Base-by-base conservation (phyloP, 495 filamentous ascomycete species). In the Sordaria brevicollis region DNA sequence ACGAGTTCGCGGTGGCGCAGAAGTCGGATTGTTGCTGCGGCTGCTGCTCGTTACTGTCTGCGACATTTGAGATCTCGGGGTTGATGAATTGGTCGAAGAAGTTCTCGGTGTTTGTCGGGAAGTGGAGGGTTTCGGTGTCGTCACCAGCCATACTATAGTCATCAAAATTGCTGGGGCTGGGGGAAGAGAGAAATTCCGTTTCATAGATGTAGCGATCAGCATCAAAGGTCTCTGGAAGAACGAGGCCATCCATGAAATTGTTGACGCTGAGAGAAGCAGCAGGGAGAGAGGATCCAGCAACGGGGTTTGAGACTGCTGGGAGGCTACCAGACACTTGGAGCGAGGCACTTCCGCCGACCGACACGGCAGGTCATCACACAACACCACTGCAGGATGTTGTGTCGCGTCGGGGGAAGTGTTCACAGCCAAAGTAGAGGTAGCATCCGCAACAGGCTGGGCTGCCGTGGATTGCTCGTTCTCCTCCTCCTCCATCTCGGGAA, bases 321-420 rank as follows among this genome's bases (percentile, higher is more conserved):
- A 85, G 80, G 80, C 79, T 79, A 78, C 79, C 84, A 84, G 80
- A 87, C 86, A 89, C 86, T 83, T 84, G 78, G 77, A 75, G 68
- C 69, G 80, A 77, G 82, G 80, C 76, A 78, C 82, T 80, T 82
- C 85, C 83, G 81, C 84, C 87, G 89, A 93, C 89, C 88, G 95
- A 97, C 95, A 99, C 95, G 90, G 95, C 95, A 97, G 95, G 95
- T 94, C 95, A 57, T 66, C 67, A 86, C 92, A 97, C 94, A 97
- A 96, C 94, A 97, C 89, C 93, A 86, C 94, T 86, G 95, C 95
- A 97, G 95, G 92, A 97, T 96, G 94, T 97, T 96, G 94, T 97
- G 93, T 93, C 95, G 87, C 81, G 86, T 95, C 92, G 87, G 91
- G 84, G 83, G 91, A 89, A 85, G 86, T 85, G 81, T 85, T 86